Conservation (phyloP, 177 flowering plant genomes). For the Vitis hybrid region DNA sequence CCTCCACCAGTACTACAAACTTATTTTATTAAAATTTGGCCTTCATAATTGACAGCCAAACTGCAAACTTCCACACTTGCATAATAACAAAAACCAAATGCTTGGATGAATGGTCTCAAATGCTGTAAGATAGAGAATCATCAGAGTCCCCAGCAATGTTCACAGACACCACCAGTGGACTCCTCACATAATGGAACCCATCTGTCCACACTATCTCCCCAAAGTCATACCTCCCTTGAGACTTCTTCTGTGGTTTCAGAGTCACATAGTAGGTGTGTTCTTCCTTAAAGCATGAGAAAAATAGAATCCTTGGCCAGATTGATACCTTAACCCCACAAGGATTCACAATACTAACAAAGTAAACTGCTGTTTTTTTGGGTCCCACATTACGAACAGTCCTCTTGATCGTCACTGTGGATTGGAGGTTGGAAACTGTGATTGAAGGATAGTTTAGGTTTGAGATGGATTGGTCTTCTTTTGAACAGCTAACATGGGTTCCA, state of each 20-base stretch:
- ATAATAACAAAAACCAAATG: too few species aligned
- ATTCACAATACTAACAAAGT: conserved; percentile 32
- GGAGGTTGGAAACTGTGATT: conserved; percentile 47
- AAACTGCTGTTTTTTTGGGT: conserved; percentile 23
- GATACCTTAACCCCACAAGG: conserved; percentile 61
- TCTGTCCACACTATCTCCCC: conserved; percentile 69
- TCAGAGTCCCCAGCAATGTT: conserved; percentile 13
- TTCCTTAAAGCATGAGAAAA: conserved; percentile 30
- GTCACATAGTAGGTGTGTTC: conserved; percentile 53
- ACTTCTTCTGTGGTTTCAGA: conserved; percentile 45
- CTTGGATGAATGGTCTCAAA: too few species aligned
- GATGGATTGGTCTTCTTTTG: conserved; percentile 14
- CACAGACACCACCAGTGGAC: conserved; percentile 53
- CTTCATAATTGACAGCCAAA: too few species aligned
- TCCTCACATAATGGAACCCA: conserved; percentile 52
- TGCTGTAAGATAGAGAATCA: background rate
- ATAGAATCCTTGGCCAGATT: conserved; percentile 55
- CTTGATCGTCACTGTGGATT: conserved; percentile 37
- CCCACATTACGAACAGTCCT: conserved; percentile 58
- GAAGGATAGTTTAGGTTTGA: conserved; percentile 61
- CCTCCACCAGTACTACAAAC: too few species aligned
- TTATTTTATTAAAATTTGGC: too few species aligned
- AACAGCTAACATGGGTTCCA: conserved; percentile 19
- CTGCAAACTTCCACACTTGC: too few species aligned
- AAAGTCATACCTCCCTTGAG: conserved; percentile 59